These are phyloP conservation scores for Beauveria rudraprayagi DNA, from an alignment of 2,329 filamentous ascomycete species.

Conservation along the genomic window DNA sequence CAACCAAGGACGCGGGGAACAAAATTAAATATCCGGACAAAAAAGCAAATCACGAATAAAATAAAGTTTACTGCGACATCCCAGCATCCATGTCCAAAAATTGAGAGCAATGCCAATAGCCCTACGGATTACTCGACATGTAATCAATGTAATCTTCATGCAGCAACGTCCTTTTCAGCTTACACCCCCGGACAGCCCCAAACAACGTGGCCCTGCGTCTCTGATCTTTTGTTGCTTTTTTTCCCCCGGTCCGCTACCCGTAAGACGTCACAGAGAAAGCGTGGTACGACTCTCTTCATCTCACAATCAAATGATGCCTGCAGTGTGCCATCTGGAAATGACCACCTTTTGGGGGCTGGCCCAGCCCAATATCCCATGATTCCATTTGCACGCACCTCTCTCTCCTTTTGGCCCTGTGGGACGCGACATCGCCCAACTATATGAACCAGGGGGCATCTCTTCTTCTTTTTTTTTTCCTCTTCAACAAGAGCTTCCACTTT, in stretches of 20 bases:
- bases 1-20: no score
- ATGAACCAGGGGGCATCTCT: background rate
- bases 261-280: no score
- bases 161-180: background rate
- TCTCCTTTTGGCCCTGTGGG: background rate
- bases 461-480: no score
- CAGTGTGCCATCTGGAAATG: background rate
- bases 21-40: background rate
- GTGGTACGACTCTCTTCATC: no score
- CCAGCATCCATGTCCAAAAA: background rate
- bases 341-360: background rate
- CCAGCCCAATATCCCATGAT: background rate
- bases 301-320: no score
- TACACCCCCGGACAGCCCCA: background rate
- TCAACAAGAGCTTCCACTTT: no score
- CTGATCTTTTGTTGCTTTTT: background rate
- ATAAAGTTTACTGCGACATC: background rate
- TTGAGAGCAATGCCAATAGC: background rate
- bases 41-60: background rate
- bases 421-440: constrained; percentile 4
- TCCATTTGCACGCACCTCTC: background rate
- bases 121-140: background rate
- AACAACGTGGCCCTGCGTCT: background rate
- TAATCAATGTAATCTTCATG: background rate
- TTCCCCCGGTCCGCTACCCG: background rate